Percentiles rank a stretch among this genome's conserved stretches.
phyloP scores from a whole-genome alignment of 768 basidiomycete species.

The Phanerodontia chrysosporium region DNA sequence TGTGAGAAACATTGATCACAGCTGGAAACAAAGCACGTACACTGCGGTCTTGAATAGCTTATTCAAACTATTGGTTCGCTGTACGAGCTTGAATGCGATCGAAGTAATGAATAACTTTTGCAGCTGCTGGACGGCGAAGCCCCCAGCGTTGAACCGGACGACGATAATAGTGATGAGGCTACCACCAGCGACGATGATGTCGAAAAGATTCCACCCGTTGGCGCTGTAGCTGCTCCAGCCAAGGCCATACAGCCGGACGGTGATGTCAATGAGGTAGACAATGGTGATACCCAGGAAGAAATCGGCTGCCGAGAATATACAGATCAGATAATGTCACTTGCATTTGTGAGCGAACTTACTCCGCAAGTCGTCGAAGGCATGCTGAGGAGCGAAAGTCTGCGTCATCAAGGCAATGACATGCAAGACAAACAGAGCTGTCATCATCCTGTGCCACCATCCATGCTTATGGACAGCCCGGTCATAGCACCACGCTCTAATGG shows the following conservation, averaged over 20 bases:
- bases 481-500: conserved; percentile 80
- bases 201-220: conserved; percentile 94
- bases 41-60: conserved; percentile 95
- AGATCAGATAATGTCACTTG: too few relatives aligned
- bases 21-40: too few relatives aligned
- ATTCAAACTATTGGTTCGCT: conserved; percentile 82
- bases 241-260: conserved; percentile 76
- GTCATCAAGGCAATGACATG: conserved; percentile 88
- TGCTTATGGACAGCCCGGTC: conserved; percentile 88
- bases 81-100: conserved; percentile 92
- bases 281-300: conserved; percentile 73
- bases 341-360: too few relatives aligned
- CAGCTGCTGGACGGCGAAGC: conserved; percentile 57
- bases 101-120: conserved; percentile 91
- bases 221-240: conserved; percentile 81
- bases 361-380: conserved; percentile 48
- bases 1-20: background rate
- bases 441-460: conserved; percentile 84
- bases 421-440: conserved; percentile 74
- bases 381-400: conserved; percentile 60
- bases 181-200: conserved; percentile 74
- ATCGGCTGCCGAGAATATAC: too few relatives aligned
- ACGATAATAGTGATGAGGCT: conserved; percentile 81
- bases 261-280: conserved; percentile 73
- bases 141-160: conserved; percentile 49